Evolutionary conservation across 768 basidiomycete genomes (phyloP), one percentile per base, ranked within the genome.

Genomic region (Pleurotus eryngii): DNA sequence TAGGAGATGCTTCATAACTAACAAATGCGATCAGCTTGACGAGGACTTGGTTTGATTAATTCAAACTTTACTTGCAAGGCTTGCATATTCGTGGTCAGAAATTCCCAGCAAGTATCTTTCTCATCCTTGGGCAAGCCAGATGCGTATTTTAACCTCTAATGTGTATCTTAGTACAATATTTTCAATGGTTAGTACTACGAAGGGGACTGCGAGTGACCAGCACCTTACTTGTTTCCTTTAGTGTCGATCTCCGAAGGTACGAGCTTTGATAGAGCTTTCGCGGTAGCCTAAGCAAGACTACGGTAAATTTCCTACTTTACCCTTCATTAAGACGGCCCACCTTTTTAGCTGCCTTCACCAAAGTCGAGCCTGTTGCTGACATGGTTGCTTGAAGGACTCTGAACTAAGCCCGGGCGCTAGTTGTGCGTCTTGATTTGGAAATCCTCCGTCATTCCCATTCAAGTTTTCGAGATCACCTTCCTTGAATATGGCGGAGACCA

Each of bases 71-170:
- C 77, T 39, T 64, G 80, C 81, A 78, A 63, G 6, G 62, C 65
- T 47, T 59, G 68, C 87, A 90, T 89, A 68, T 89, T 89, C 12
- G 67, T 63, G 61, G 84, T 81, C 35, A 84, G 74, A 2, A 80
- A 57, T 1, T 56, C 55, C 84, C 85, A 89, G 40, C 88, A 75
- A n/a, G 68, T 67, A 8, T 70, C 66, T 26, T 75, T 72, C 46
- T 79, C 71, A 12, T 63, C 59, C 3, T 68, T 61, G 24, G 66
- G 57, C 30, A 86, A 59, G 8, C 75, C 72, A 17, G 61, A 59
- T 1, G 77, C 37, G 12, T 24, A 20, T 24, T 39, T 54, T 24
- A 24, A 24, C 39, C 30, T 35, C 9, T 11, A 18, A 26, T 22
- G 22, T n/a, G 38, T 20, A n/a, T 20, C 39, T 54, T 39, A n/a